phyloP scores from a whole-genome alignment of 352 stramenopile genomes.

The Salisapilia sapeloensis region DNA sequence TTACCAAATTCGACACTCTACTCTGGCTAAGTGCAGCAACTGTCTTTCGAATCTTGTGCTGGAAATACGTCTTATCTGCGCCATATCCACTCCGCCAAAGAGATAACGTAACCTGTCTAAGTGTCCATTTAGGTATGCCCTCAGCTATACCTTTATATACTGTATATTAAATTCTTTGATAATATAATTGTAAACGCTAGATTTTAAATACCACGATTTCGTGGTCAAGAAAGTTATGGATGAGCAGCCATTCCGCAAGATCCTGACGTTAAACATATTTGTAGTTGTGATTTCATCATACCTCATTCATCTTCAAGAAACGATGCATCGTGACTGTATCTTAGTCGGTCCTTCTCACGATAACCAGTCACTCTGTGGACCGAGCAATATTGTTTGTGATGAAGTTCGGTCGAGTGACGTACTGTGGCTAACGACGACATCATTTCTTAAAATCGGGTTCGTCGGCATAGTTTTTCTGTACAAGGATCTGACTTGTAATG shows the following conservation, averaged over 20 bases:
- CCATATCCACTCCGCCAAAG: slow-evolving; percentile 56
- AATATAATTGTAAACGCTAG: slow-evolving; percentile 3
- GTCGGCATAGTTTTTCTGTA: not conserved
- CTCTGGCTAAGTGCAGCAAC: slow-evolving; percentile 22
- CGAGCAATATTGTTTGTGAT: slow-evolving; percentile 7
- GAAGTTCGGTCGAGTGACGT: slow-evolving; percentile 13
- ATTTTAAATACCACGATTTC: slow-evolving; percentile 51
- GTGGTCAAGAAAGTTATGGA: slow-evolving; percentile 62
- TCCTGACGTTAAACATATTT: slow-evolving; percentile 7
- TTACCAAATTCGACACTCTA: slow-evolving; percentile 12
- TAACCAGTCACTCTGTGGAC: slow-evolving; percentile 8
- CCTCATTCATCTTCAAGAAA: slow-evolving; percentile 25
- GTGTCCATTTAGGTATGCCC: slow-evolving; percentile 22
- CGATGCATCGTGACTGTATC: slow-evolving; percentile 17
- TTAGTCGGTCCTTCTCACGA: slow-evolving; percentile 3
- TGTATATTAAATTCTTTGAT: not conserved
- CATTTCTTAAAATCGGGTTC: slow-evolving; percentile 25
- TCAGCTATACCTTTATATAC: not conserved
- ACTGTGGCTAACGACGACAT: slow-evolving; percentile 25
- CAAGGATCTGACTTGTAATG: not conserved
- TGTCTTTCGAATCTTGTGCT: slow-evolving; percentile 22
- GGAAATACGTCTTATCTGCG: slow-evolving; percentile 36
- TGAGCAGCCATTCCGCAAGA: slow-evolving; percentile 25
- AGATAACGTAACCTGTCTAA: slow-evolving; percentile 40
- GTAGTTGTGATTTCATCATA: slow-evolving; percentile 17